Evolutionary conservation across 1,284 basidiomycete species (phyloP), one percentile per base, ranked within the genome.

Genomic region (Leccinum fallax): DNA sequence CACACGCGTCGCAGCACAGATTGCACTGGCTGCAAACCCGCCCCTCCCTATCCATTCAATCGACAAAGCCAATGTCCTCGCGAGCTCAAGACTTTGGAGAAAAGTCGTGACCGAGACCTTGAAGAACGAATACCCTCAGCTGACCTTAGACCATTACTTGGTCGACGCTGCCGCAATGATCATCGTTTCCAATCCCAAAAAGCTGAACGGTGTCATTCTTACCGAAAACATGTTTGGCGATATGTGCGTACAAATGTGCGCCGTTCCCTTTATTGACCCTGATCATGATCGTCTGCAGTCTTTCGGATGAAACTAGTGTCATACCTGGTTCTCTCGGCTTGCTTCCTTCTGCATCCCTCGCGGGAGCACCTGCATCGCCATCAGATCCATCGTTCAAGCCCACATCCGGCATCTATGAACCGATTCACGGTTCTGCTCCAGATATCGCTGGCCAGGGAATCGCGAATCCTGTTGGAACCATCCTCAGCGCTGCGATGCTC

Each of bases 41-140:
- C 95, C 97, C 19, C 84, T 97, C 54, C 84, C 88, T 53, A 89
- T 99, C 63, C 93, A 95, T 77, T 97, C 94, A 3, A 86, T 99
- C 77, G 97, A 99, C 84, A 99, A 99, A 80, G 97, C 97, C 61
- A 99, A 99, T 76, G 97, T 99, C 32, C 87, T 99, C 57, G 97
- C 97, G 46, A 95, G 90, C 70, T 97, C 94, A 48, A 84, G 97
- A 55, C 81, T 99, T 54, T 99, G 97, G 97, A 83, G 97, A 62
- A 94, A 90, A 74, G 91, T 93, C 32, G 95, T 97, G 59, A 90
- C 85, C 2, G 93, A 96, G 74, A 88, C 92, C 13, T 78, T 97
- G 69, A 79, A 85, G 62, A 84, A 84, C 43, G 95, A 98, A 76
- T 97, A 92, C 78, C 94, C 95, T 10, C 88, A 95, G 71, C 77